Evolutionary conservation across 306 rosid genomes (phyloP).

Genomic region (Fragaria vesca): DNA sequence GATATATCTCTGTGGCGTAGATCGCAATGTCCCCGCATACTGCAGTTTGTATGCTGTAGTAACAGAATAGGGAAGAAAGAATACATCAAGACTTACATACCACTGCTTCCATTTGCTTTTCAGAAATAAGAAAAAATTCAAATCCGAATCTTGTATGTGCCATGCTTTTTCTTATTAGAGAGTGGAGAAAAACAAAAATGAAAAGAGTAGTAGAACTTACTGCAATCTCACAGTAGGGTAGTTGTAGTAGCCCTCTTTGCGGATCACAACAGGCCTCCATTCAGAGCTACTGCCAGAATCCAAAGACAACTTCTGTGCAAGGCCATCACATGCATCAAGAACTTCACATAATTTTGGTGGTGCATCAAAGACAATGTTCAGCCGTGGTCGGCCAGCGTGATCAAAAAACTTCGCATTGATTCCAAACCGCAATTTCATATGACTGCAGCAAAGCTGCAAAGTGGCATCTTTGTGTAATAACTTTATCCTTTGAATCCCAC

Average conservation of each 20-base stretch:
- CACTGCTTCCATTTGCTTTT: background rate
- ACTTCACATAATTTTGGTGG: slow-evolving; percentile 61
- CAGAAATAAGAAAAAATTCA: background rate
- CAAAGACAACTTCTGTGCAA: slow-evolving; percentile 45
- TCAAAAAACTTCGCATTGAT: slow-evolving; percentile 64
- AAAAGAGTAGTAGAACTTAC: slow-evolving; percentile 53
- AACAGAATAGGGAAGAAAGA: slow-evolving; percentile 10
- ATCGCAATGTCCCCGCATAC: slow-evolving; percentile 41
- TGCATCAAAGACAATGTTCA: slow-evolving; percentile 67
- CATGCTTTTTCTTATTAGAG: background rate
- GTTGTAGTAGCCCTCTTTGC: slow-evolving; percentile 68
- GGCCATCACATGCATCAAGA: slow-evolving; percentile 73
- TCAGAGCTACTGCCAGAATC: slow-evolving; percentile 71
- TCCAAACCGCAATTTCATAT: slow-evolving; percentile 86
- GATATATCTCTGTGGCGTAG: slow-evolving; percentile 81
- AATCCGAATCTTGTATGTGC: background rate
- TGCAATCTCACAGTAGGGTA: slow-evolving; percentile 80
- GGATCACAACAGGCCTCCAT: slow-evolving; percentile 73
- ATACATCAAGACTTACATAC: background rate
- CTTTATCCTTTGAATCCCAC: slow-evolving; percentile 67
- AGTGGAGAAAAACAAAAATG: background rate
- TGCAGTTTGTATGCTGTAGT: slow-evolving; percentile 72
- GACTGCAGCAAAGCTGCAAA: slow-evolving; percentile 61
- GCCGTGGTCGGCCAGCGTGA: slow-evolving; percentile 66
- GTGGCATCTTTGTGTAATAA: slow-evolving; percentile 55